Conservation (phyloP, 306 rosid species). For the Acacia crassicarpa region DNA sequence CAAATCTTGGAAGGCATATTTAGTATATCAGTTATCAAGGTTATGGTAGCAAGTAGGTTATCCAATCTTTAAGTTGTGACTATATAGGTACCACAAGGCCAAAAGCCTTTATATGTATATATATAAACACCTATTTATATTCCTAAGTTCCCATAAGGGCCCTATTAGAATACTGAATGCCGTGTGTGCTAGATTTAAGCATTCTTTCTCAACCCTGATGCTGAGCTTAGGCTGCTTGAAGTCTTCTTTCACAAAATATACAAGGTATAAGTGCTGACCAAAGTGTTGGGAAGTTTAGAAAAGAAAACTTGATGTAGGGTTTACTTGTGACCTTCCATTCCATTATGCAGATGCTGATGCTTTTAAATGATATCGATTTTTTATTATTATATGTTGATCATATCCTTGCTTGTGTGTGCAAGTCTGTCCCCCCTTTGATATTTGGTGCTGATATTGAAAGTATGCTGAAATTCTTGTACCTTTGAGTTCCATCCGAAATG, state of each 20-base stretch:
- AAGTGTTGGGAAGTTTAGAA: neutral
- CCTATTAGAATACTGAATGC: neutral
- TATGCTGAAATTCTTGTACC: neutral
- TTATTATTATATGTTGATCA: slow-evolving; percentile 4
- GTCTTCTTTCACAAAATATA: slow-evolving; percentile 91
- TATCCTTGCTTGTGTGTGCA: slow-evolving; percentile 37
- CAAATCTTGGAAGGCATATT: no score
- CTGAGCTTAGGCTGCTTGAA: slow-evolving; percentile 91
- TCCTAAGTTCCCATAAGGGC: neutral
- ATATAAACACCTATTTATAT: neutral
- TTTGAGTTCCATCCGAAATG: slow-evolving; percentile 3
- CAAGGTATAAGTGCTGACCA: slow-evolving; percentile 51
- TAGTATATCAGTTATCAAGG: no score
- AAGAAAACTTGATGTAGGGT: neutral
- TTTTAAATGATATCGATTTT: neutral
- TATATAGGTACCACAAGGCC: no score
- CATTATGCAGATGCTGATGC: slow-evolving; percentile 19
- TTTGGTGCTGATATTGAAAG: neutral
- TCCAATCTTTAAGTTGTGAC: no score
- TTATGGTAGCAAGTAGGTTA: no score
- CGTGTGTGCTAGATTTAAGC: slow-evolving; percentile 9
- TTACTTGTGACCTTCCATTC: neutral
- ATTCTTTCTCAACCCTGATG: slow-evolving; percentile 42
- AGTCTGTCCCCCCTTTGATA: slow-evolving; percentile 58
- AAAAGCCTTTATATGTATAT: no score